Percentiles rank a stretch among this genome's conserved stretches.
These are phyloP conservation scores for Ormosia semicastrata DNA, from an alignment of 306 rosid genomes.

Conservation along the genomic window DNA sequence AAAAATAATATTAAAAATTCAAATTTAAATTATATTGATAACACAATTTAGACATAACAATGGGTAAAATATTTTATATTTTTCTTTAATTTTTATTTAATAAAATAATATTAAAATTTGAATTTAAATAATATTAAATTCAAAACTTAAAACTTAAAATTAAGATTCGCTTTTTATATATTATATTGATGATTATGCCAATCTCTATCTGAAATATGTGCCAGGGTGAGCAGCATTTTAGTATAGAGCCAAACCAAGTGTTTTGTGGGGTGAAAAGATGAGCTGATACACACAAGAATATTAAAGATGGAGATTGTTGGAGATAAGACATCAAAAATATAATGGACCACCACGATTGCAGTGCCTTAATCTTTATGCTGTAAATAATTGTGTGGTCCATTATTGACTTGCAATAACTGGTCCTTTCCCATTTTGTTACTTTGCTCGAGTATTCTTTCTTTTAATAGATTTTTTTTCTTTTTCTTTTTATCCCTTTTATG, in stretches of 20 bases:
- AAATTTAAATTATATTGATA: too few species aligned
- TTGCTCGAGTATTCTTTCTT: constrained; percentile 13
- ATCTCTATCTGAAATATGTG: background rate
- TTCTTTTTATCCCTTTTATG: background rate
- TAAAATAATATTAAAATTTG: too few species aligned
- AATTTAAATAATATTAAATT: too few species aligned
- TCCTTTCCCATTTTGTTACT: constrained; percentile 22
- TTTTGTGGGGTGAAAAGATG: background rate
- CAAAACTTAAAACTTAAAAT: too few species aligned
- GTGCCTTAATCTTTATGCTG: constrained; percentile 57
- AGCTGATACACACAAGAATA: constrained; percentile 31
- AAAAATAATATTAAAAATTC: too few species aligned
- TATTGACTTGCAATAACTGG: constrained; percentile 33
- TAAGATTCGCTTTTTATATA: too few species aligned
- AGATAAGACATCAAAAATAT: constrained; percentile 30
- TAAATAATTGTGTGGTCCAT: constrained; percentile 73
- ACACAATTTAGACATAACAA: too few species aligned
- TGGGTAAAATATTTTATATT: too few species aligned
- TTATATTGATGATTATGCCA: background rate
- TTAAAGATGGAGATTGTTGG: constrained; percentile 41
- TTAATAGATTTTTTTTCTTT: background rate
- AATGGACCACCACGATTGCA: constrained; percentile 58
- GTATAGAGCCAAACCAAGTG: constrained; percentile 1
- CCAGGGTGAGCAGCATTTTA: background rate
- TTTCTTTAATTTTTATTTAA: too few species aligned